Percentiles rank a stretch among this genome's conserved stretches.
Evolutionary conservation across 495 filamentous ascomycete species (phyloP).

Genomic region (Lindgomyces ingoldianus): DNA sequence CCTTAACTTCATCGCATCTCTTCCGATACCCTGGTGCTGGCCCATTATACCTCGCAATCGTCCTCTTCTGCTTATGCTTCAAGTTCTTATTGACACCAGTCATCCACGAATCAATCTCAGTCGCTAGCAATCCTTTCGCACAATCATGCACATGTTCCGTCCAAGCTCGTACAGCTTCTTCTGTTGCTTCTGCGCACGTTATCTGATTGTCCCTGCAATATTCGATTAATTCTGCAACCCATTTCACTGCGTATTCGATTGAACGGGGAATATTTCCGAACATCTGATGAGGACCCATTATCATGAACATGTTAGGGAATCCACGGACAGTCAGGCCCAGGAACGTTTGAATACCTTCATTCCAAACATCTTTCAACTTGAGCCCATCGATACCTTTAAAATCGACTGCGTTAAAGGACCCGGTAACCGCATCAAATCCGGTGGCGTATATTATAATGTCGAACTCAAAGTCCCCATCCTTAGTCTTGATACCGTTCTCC

Average conservation of each 20-base stretch:
- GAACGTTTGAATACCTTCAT: neutral
- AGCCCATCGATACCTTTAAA: neutral
- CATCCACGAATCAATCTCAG: slow-evolving; percentile 14
- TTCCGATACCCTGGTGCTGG: slow-evolving; percentile 1
- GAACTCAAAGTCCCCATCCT: slow-evolving; percentile 14
- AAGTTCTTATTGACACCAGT: slow-evolving; percentile 9
- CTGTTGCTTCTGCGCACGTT: neutral
- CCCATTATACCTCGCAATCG: neutral
- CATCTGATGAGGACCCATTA: slow-evolving; percentile 8
- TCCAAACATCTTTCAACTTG: neutral
- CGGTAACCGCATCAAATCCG: slow-evolving; percentile 43
- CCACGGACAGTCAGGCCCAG: neutral
- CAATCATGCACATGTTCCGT: slow-evolving; percentile 1
- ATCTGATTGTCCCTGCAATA: neutral
- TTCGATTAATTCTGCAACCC: neutral
- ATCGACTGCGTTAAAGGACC: slow-evolving; percentile 34
- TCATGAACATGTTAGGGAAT: slow-evolving; percentile 9
- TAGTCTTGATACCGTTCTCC: slow-evolving; percentile 21
- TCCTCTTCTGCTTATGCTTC: neutral
- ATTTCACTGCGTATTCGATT: neutral
- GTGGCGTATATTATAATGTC: slow-evolving; percentile 38
- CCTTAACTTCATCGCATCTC: slow-evolving; percentile 3
- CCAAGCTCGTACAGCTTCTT: neutral
- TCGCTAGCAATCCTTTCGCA: neutral
- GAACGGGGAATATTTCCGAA: slow-evolving; percentile 2